Base-by-base conservation (phyloP, 2,329 filamentous ascomycete species). In the Aspergillus carbonarius region DNA sequence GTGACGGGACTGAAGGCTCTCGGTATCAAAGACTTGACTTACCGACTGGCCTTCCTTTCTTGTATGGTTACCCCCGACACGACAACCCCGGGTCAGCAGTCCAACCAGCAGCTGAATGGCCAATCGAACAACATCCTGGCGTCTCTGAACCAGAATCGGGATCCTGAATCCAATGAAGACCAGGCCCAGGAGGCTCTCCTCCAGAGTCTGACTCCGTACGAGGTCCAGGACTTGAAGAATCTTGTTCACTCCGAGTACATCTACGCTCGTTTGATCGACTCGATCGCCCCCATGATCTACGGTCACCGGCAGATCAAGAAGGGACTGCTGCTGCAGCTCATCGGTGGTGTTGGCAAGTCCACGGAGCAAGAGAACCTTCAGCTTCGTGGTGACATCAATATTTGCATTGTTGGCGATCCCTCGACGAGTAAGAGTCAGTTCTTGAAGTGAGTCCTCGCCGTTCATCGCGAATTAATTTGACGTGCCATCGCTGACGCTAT, bases 231-330 rank as follows among this genome's bases (percentile, higher is more conserved):
- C 70, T 81, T 99, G 64, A 89, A 92, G 76, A 82, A 87, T 57
- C 95, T 99, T 88, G 95, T 99, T 25, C 93, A 98, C 76, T 92
- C 89, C 57, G 92, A 96, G 62, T 93, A 96, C 73, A 97, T 98
- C 66, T 99, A 97, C 79, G 88, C 91, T 68, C 87, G 93, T 25
- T 81, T 99, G 9, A 92, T 99, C 35, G 91, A 96, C 69, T 97
- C 93, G 0, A 88, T 99, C 48, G 95, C 95, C 1, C 95, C 95
- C 1, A 99, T 93, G 83, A 93, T 99, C 3, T 99, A 96, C 70
- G 95, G 95, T 13, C 95, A 99, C 72, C 92, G 95, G 62, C 92
- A 97, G 58, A 93, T 99, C 71, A 99, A 99, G 80, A 99, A 99
- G 76, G 95, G 95, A 30, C 81, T 99, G 23, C 84, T 99, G 7